Base-by-base conservation (phyloP, 78 protist genomes). In the Dictyostelium discoideum region DNA sequence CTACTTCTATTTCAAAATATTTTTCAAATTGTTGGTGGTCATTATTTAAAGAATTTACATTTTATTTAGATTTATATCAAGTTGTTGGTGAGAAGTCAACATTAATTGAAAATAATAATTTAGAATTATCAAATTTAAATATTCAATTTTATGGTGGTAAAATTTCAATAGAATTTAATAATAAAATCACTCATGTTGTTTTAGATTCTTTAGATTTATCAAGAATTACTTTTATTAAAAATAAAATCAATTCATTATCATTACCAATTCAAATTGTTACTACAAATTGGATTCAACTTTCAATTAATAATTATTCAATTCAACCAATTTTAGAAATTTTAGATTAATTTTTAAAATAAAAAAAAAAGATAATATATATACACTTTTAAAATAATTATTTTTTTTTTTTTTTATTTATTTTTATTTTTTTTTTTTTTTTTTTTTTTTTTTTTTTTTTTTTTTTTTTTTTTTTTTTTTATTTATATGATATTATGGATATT, bases 11-110 rank as follows among this genome's bases (percentile, higher is more conserved):
- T 7, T 32, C 44, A 48, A 87, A 94, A 54, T 94, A 94, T 42
- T 87, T 94, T 22, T 26, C 10, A 5, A 29, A 39, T 22, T 40
- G 85, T 16, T 87, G 97, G 97, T 87, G 93, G 94, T 40, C 82
- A 5, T n/a, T 81, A 14, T 87, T 94, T 69, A 86, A 93, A 84
- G 42, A 42, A 22, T 40, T n/a, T 22, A 37, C 24, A 26, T 84
- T 94, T 42, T 94, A 94, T 90, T 48, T 94, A 22, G 97, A 94
- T 67, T 63, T 76, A 74, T 87, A 87, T 77, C 86, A 86, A 72
- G 85, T 94, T 20, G 37, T 88, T 39, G 94, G 97, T 24, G 87
- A 89, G 22, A 13, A 20, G 32, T 79, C 86, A 60, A 89, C 94
- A 63, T 18, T 67, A 2, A 69, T 42, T 24, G 87, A 89, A 81